A percentile compares a stretch with the other conserved stretches of the same genome.
These are phyloP conservation scores for Skeletonema potamos DNA, from an alignment of 108 stramenopile species.

Conservation along the genomic window DNA sequence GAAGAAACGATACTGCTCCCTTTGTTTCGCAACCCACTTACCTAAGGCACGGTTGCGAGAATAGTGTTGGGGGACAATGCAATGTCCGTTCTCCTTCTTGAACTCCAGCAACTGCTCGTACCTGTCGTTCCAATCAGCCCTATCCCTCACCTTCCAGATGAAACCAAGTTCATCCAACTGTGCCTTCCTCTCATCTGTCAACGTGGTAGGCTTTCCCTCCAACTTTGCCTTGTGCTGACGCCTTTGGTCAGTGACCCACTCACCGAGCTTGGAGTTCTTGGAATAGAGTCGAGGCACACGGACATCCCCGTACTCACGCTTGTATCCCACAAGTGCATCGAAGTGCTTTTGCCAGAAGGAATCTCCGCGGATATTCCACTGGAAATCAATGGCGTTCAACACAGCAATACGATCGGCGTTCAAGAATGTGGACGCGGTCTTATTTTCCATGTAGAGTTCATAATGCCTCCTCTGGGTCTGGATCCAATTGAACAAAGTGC, in stretches of 20 bases:
- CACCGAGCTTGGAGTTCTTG: conserved; percentile 56
- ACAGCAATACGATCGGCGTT: conserved; percentile 47
- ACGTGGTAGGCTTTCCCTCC: conserved; percentile 45
- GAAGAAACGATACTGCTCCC: conserved; percentile 66
- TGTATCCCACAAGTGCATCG: conserved; percentile 51
- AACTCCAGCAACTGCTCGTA: conserved; percentile 66
- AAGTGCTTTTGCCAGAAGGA: conserved; percentile 56
- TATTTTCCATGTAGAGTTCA: conserved; percentile 34
- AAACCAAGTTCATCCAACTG: conserved; percentile 71
- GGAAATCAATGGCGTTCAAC: conserved; percentile 33
- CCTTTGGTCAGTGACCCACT: conserved; percentile 71
- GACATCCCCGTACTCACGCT: conserved; percentile 59
- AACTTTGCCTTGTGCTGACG: conserved; percentile 52
- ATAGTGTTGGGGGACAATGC: conserved; percentile 68
- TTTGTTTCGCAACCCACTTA: conserved; percentile 85
- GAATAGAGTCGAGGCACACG: conserved; percentile 59
- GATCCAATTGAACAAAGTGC: conserved; percentile 44
- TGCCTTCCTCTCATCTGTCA: conserved; percentile 64
- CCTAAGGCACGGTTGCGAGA: conserved; percentile 56
- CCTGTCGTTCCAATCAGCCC: conserved; percentile 69
- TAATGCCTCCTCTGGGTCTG: conserved; percentile 52
- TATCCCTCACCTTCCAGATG: conserved; percentile 67
- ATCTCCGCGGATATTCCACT: conserved; percentile 41
- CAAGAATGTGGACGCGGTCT: conserved; percentile 7
- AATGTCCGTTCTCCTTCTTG: conserved; percentile 55